Conservation (phyloP, 2,329 filamentous ascomycete species). For the Fusarium equiseti region DNA sequence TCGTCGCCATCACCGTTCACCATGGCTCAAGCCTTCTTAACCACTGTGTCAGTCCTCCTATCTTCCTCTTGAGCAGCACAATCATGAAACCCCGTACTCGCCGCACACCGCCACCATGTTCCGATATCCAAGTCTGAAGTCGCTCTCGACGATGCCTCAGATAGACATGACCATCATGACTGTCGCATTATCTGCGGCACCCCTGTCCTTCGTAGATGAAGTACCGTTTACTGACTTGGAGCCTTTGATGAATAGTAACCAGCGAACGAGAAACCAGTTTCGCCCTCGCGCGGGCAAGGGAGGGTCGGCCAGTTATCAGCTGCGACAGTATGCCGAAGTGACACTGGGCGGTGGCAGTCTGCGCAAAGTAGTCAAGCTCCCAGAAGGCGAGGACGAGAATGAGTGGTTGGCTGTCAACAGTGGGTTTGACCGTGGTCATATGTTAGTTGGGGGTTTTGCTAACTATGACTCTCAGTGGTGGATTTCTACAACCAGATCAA, state of each 20-base stretch:
- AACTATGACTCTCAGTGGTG: conserved; percentile 74
- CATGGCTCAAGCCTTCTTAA: conserved; percentile 58
- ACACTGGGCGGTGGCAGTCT: conserved; percentile 94
- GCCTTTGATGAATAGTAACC: conserved; percentile 70
- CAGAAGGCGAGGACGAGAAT: conserved; percentile 96
- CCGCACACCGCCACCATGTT: conserved; percentile 45
- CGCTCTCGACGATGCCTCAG: conserved; percentile 49
- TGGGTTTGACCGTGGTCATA: conserved; percentile 57
- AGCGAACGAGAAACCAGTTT: conserved; percentile 90
- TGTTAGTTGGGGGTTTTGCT: neutral
- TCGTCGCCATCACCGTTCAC: conserved; percentile 32
- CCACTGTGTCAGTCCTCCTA: conserved; percentile 56
- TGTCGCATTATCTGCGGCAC: conserved; percentile 41
- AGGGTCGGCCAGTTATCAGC: conserved; percentile 87
- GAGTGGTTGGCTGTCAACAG: conserved; percentile 99
- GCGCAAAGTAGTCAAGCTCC: conserved; percentile 95
- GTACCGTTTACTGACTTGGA: conserved; percentile 50
- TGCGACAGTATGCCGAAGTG: conserved; percentile 97
- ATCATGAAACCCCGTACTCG: conserved; percentile 7
- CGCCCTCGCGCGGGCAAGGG: conserved; percentile 90
- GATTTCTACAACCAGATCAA: conserved; percentile 99
- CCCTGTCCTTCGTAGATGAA: conserved; percentile 30
- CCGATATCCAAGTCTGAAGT: conserved; percentile 52
- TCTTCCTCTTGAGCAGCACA: neutral
- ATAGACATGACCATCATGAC: conserved; percentile 50